phyloP scores from a whole-genome alignment of 139 green algal species.

The Tetradesmus lagerheimii region DNA sequence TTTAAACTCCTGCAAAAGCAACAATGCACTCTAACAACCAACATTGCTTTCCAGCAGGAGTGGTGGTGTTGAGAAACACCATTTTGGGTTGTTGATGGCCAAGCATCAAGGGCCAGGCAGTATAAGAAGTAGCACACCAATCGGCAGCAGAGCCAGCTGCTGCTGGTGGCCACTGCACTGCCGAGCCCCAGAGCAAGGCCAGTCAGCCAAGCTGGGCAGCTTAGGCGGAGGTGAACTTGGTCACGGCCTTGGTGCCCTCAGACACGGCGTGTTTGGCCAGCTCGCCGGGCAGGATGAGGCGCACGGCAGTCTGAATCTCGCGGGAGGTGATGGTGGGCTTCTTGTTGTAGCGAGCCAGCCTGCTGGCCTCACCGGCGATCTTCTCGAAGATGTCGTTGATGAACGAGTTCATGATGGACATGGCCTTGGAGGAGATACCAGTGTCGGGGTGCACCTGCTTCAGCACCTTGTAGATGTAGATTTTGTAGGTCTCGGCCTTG shows the following conservation, averaged over 20 bases:
- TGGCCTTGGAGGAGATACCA: constrained; percentile 95
- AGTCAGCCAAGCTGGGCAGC: background rate
- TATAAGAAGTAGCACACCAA: background rate
- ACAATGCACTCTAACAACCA: no score
- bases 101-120: background rate
- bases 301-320: constrained; percentile 86
- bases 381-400: constrained; percentile 96
- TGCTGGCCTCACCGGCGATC: constrained; percentile 84
- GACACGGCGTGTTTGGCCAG: constrained; percentile 86
- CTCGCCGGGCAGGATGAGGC: constrained; percentile 85
- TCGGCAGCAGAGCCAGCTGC: background rate
- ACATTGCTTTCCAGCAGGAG: background rate
- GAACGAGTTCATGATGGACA: constrained; percentile 98
- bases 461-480: constrained; percentile 95
- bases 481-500: constrained; percentile 79
- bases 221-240: background rate
- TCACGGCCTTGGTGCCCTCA: background rate
- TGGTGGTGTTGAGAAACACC: constrained; percentile 48
- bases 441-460: constrained; percentile 97
- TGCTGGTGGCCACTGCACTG: background rate
- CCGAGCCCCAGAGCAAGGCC: no score
- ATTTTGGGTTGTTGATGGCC: background rate
- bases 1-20: no score
- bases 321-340: no score
- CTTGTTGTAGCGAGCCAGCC: constrained; percentile 55